Evolutionary conservation across 208 protist genomes (phyloP).

Genomic region (Leishmania gerbilli): DNA sequence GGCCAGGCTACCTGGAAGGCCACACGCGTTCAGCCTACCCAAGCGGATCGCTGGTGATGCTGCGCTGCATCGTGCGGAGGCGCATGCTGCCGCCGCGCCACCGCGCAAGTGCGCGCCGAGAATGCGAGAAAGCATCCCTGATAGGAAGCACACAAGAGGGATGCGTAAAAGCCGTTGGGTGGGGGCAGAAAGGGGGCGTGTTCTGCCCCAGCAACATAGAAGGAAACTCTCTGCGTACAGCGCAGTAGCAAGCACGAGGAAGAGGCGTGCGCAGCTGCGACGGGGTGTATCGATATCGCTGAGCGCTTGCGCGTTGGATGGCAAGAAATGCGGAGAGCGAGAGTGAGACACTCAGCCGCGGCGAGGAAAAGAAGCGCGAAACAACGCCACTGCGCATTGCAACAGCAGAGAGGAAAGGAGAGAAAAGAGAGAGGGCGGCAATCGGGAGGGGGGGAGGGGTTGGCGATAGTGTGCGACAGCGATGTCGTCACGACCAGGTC

Average conservation of each 20-base stretch:
- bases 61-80: background rate
- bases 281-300: background rate
- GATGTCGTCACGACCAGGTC: background rate
- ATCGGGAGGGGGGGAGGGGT: background rate
- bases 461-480: background rate
- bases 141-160: background rate
- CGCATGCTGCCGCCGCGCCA: background rate
- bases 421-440: background rate
- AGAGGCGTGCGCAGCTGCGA: background rate
- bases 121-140: conserved; percentile 29
- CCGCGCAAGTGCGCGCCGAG: conserved; percentile 1
- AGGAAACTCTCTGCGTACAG: background rate
- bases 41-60: conserved; percentile 1
- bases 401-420: background rate
- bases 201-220: background rate
- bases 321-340: background rate
- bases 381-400: background rate
- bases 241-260: background rate
- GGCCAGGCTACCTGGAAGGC: background rate
- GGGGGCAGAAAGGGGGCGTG: background rate
- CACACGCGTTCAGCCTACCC: background rate
- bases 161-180: background rate
- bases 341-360: background rate
- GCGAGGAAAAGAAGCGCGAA: background rate
- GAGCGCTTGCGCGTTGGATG: background rate